Evolutionary conservation across 2,329 filamentous ascomycete species (phyloP).

Genomic region (Alternaria sp.): DNA sequence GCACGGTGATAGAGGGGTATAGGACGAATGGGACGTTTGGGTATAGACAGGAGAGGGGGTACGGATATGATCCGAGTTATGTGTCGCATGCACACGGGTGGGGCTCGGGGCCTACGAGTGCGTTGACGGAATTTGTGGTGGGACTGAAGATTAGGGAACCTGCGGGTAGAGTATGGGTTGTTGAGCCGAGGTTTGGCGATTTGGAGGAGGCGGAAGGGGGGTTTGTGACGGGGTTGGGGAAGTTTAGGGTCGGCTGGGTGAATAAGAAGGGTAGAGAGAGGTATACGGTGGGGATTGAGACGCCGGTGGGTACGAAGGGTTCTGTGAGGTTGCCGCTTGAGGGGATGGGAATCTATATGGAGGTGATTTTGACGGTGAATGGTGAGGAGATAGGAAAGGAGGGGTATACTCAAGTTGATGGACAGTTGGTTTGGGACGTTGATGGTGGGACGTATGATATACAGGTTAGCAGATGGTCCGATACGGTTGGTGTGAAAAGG

Average conservation of each 20-base stretch:
- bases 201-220: slow-evolving; percentile 26
- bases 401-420: too few relatives aligned
- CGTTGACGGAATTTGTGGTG: slow-evolving; percentile 17
- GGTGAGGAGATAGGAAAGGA: too few relatives aligned
- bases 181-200: slow-evolving; percentile 32
- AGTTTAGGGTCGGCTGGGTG: slow-evolving; percentile 18
- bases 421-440: too few relatives aligned
- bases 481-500: slow-evolving; percentile 10
- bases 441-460: too few relatives aligned
- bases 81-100: slow-evolving; percentile 50
- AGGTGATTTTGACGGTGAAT: too few relatives aligned
- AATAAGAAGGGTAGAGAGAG: not conserved
- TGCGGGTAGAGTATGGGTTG: slow-evolving; percentile 34
- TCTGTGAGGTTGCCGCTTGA: not conserved
- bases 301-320: not conserved
- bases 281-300: not conserved
- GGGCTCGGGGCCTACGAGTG: slow-evolving; percentile 37
- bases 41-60: slow-evolving; percentile 44
- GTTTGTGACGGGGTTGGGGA: slow-evolving; percentile 26
- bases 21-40: slow-evolving; percentile 49
- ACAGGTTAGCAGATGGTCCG: too few relatives aligned
- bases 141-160: slow-evolving; percentile 15
- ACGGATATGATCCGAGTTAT: slow-evolving; percentile 44
- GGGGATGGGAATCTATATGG: not conserved
- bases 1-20: slow-evolving; percentile 50